Conservation (phyloP, 768 basidiomycete species). For the Peribolospora kevripleyi region DNA sequence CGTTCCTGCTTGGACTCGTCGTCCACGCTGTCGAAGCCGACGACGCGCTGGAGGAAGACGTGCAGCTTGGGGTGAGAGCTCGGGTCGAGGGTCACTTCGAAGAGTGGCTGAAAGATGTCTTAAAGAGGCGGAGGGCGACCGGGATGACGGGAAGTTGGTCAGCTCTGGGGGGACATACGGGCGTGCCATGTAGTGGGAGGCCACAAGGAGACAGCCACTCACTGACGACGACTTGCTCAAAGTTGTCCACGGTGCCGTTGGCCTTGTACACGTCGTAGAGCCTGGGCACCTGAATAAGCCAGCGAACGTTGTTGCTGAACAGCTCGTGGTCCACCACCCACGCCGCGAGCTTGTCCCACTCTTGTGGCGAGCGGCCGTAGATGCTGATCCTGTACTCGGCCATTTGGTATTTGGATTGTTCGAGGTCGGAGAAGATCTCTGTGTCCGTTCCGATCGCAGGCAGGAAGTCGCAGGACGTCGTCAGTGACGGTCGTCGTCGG, state of each 20-base stretch:
- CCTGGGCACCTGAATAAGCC: slow-evolving; percentile 88
- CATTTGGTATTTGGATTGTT: slow-evolving; percentile 96
- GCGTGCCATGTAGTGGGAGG: neutral
- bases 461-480: neutral
- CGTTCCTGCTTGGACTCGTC: slow-evolving; percentile 89
- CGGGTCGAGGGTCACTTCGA: slow-evolving; percentile 88
- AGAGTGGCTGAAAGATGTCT: slow-evolving; percentile 85
- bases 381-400: slow-evolving; percentile 90
- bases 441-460: neutral
- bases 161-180: neutral
- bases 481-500: neutral
- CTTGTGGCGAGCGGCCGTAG: slow-evolving; percentile 53
- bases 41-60: slow-evolving; percentile 74
- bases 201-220: slow-evolving; percentile 17
- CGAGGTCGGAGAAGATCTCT: slow-evolving; percentile 96
- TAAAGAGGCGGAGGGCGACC: neutral
- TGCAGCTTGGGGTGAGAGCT: slow-evolving; percentile 75
- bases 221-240: slow-evolving; percentile 80
- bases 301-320: slow-evolving; percentile 86
- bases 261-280: slow-evolving; percentile 88
- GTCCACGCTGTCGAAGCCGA: slow-evolving; percentile 97
- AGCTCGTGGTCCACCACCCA: slow-evolving; percentile 90
- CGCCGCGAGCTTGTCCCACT: slow-evolving; percentile 96
- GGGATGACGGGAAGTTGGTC: neutral
- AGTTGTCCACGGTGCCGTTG: slow-evolving; percentile 55